Evolutionary conservation across 176 grass and related monocot species (phyloP), one percentile per base, ranked within the genome.

Genomic region (Carex kokanica): DNA sequence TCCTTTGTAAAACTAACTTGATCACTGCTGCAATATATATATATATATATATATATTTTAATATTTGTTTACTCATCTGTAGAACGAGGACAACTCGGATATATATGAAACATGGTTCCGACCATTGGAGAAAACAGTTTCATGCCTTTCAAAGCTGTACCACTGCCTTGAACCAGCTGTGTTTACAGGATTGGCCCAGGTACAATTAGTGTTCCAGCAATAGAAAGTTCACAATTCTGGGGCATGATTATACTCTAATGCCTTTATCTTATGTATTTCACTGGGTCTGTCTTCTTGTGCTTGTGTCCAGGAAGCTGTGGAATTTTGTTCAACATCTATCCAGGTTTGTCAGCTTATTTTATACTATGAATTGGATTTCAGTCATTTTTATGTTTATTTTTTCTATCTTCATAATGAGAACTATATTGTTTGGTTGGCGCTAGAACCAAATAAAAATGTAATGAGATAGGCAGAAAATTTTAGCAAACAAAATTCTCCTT

Each of bases 161-260:
- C 91, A 83, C 78, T 95, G 96, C 78, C 91, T 99, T 71, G 96
- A 93, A 85, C 83, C 93, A 79, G 84, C 91, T 56, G 96, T 99
- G 78, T 99, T 99, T 91, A 99, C 96, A 65, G 96, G 96, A 84
- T 88, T 99, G 90, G 93, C 93, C 15, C 96, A 93, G 89, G 92
- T 98, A 91, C 73, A 85, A 31, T n/a, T 84, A 69, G 84, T 80
- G 40, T 82, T 4, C 47, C 78, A 86, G 59, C 72, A 83, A 54
- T 9, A 29, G 5, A 12, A 83, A 86, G 58, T 86, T 79, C 11
- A 51, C 83, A 54, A 86, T 56, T 83, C 38, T 34, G 21, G 36
- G 24, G 29, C 60, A 83, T 73, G 36, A 79, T 87, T 86, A 53
- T 62, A 74, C 21, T 10, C 63, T 12, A 38, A 52, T 66, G 60